Evolutionary conservation across 2,329 filamentous ascomycete genomes (phyloP), one percentile per base, ranked within the genome.

Genomic region (Chaetomiaceae sp.): DNA sequence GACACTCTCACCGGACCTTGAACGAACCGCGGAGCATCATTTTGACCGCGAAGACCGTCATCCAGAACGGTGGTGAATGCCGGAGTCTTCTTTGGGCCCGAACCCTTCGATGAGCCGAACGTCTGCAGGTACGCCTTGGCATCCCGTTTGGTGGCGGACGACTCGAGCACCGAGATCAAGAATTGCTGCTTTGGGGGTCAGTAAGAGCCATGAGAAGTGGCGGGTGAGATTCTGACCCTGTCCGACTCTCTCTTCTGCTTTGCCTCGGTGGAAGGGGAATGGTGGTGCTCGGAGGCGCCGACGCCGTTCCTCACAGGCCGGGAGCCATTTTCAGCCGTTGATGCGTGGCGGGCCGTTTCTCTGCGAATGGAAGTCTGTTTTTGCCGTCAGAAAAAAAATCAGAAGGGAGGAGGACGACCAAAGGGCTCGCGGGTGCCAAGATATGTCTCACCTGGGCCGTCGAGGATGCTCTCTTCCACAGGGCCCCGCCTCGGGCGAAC

Each of bases 131-230:
- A 99, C 33, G 88, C 84, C 68, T 87, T 91, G 42, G 91, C 90
- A 71, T 99, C 93, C 61, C 93, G 83, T 69, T 91, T 95, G 0
- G 92, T 96, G 5, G 91, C 87, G 10, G 90, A 89, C 16, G 91
- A 89, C 62, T 88, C 89, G 27, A 99, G 75, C 3, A 97, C 81
- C 14, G 89, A 91, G 27, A 95, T 77, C 61, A 95, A 85, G 62
- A 96, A 86, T 64, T 96, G 85, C 90, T 58, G 12, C 31, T 7
- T n/a, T 5, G 21, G 19, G 8, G 17, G 47, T 61, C 27, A 61
- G 53, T 27, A 25, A 37, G 17, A 13, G 9, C 4, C 27, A 34
- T 37, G 16, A 12, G 35, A 7, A 9, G n/a, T 13, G 5, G 12
- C 5, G 13, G 4, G 27, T 8, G 16, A 33, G 14, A 20, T n/a